phyloP scores from a whole-genome alignment of 2,329 filamentous ascomycete genomes.

The Phialocephala subalpina region DNA sequence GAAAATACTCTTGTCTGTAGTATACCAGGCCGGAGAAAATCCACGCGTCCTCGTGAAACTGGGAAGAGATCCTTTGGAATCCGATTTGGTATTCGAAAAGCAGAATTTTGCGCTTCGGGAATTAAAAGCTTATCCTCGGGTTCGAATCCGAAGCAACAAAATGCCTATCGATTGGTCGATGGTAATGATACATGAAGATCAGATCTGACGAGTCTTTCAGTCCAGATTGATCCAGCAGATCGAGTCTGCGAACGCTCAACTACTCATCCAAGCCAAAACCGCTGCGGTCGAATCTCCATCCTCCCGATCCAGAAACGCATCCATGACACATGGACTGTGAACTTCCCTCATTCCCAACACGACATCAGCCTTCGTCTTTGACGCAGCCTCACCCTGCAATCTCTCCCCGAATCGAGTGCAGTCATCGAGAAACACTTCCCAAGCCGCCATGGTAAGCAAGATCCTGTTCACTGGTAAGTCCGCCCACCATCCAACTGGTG shows the following conservation, averaged over 20 bases:
- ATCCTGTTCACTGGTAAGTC: constrained; percentile 56
- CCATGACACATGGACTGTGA: constrained; percentile 15
- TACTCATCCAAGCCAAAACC: constrained; percentile 16
- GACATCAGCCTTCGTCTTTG: constrained; percentile 14
- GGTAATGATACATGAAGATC: not conserved
- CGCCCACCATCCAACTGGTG: constrained; percentile 59
- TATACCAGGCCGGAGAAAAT: not conserved
- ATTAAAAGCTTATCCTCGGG: constrained; percentile 7
- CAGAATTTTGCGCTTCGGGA: not conserved
- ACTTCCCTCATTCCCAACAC: constrained; percentile 11
- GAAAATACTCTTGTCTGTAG: not conserved
- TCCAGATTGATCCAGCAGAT: too few species aligned
- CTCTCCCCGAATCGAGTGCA: constrained; percentile 1
- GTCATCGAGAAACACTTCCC: constrained; percentile 61
- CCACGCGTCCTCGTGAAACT: not conserved
- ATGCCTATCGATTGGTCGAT: not conserved
- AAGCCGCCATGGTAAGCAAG: constrained; percentile 59
- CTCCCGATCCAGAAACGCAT: constrained; percentile 7
- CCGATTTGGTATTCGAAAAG: not conserved
- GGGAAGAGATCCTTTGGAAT: not conserved
- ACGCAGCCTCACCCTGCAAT: constrained; percentile 6
- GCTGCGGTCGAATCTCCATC: constrained; percentile 5
- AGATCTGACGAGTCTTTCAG: too few species aligned
- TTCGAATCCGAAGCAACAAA: constrained; percentile 1
- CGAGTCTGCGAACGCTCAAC: not conserved